A percentile compares a stretch with the other conserved stretches of the same genome.
Conservation (phyloP, 139 green algal genomes). For the Limnomonas spitsbergensis region DNA sequence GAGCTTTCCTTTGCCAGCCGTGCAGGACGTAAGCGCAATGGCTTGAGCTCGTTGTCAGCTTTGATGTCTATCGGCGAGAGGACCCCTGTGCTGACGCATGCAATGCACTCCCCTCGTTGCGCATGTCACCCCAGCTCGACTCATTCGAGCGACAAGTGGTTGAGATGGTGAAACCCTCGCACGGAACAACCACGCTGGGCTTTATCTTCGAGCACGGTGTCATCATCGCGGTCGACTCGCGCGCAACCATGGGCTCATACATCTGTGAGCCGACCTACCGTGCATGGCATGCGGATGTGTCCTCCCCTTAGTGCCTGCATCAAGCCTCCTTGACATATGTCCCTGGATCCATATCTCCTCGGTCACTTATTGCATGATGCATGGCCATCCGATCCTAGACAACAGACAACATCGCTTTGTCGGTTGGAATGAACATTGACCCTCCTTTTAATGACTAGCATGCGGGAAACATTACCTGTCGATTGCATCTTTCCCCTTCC, state of each 20-base stretch:
- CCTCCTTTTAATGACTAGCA: too few species aligned
- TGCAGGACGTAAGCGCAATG: constrained; percentile 33
- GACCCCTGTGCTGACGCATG: too few species aligned
- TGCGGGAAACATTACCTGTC: too few species aligned
- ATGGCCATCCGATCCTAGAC: too few species aligned
- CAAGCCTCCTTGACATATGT: too few species aligned
- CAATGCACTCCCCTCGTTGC: too few species aligned
- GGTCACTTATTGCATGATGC: too few species aligned
- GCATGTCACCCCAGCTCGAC: constrained; percentile 74
- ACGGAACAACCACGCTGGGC: constrained; percentile 97
- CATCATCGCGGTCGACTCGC: constrained; percentile 96
- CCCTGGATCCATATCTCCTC: too few species aligned
- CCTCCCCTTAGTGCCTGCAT: not conserved
- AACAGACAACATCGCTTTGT: too few species aligned
- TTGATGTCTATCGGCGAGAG: not conserved
- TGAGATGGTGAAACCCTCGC: constrained; percentile 92
- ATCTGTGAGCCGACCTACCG: constrained; percentile 80
- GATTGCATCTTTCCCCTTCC: too few species aligned
- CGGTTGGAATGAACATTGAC: too few species aligned
- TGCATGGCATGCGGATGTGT: not conserved
- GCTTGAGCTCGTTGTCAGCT: not conserved
- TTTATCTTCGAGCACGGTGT: constrained; percentile 97
- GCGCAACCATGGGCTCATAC: constrained; percentile 95
- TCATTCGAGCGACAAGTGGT: constrained; percentile 89
- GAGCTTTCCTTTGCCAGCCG: constrained; percentile 42